These are phyloP conservation scores for Diospyros lotus DNA, from an alignment of 148 eudicot species.

Conservation along the genomic window DNA sequence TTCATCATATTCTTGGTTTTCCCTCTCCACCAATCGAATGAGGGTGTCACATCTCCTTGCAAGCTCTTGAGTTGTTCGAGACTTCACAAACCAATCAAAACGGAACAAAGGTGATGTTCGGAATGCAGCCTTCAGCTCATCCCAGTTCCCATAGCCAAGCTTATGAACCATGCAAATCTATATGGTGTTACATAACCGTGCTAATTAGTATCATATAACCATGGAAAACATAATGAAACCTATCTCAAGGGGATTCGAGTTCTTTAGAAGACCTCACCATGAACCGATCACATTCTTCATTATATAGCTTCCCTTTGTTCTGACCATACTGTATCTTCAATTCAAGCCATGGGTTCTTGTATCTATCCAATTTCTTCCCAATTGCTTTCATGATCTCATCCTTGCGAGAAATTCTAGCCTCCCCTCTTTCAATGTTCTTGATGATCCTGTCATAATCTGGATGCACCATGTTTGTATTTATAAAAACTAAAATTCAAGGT, in stretches of 20 bases:
- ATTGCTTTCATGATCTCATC: conserved; percentile 98
- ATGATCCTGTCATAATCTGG: conserved; percentile 94
- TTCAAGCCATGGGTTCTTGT: conserved; percentile 97
- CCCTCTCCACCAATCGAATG: conserved; percentile 83
- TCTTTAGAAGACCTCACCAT: conserved; percentile 44
- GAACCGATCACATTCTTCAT: conserved; percentile 99
- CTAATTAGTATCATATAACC: neutral
- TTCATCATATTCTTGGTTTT: conserved; percentile 93
- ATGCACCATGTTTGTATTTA: neutral
- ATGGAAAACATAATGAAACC: neutral
- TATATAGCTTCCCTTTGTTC: conserved; percentile 96
- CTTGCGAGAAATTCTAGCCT: conserved; percentile 91
- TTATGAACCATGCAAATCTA: conserved; percentile 98
- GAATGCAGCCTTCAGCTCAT: conserved; percentile 96
- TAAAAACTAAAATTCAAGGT: neutral
- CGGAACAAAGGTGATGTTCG: conserved; percentile 88
- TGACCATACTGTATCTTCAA: conserved; percentile 96
- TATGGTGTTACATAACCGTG: neutral
- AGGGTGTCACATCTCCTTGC: conserved; percentile 98
- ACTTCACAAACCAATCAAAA: conserved; percentile 97
- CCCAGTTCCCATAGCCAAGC: conserved; percentile 99
- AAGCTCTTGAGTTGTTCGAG: conserved; percentile 97
- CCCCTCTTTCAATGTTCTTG: conserved; percentile 96
- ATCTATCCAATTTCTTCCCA: conserved; percentile 93
- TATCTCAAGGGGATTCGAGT: neutral